Evolutionary conservation across 2,329 filamentous ascomycete species (phyloP).

Genomic region (Gliomastix tumulicola): DNA sequence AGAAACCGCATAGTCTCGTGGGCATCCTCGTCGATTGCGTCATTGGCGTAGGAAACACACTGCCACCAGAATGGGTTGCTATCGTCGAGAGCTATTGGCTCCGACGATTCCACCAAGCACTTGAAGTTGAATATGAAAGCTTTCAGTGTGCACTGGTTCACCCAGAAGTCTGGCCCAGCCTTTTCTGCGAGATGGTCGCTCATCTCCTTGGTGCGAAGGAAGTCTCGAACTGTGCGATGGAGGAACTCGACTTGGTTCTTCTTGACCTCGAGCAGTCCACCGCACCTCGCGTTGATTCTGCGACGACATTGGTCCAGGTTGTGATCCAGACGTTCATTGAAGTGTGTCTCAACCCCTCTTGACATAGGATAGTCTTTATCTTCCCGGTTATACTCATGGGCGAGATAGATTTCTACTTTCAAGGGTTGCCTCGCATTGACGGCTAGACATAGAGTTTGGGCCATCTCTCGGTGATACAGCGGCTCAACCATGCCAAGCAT

Average conservation of each 20-base stretch:
- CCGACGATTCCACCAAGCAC: too few species aligned
- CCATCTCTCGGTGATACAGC: constrained; percentile 4
- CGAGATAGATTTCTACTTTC: neutral
- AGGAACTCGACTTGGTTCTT: neutral
- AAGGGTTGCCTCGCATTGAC: neutral
- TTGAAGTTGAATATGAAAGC: too few species aligned
- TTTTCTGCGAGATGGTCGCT: neutral
- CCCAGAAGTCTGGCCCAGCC: neutral
- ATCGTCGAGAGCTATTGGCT: too few species aligned
- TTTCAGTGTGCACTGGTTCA: neutral
- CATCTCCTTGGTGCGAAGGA: neutral
- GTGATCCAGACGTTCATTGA: neutral
- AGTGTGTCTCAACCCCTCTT: neutral
- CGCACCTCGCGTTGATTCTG: neutral
- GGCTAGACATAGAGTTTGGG: neutral
- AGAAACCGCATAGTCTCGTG: too few species aligned
- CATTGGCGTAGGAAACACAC: too few species aligned
- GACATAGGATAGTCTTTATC: neutral
- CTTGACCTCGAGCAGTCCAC: neutral
- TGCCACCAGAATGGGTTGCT: too few species aligned
- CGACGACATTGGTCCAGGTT: neutral
- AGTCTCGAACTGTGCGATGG: neutral
- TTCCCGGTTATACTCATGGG: neutral
- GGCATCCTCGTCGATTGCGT: too few species aligned
- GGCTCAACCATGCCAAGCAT: constrained; percentile 4